Base-by-base conservation (phyloP, 2,329 filamentous ascomycete genomes). In the Sporothrix curviconia region DNA sequence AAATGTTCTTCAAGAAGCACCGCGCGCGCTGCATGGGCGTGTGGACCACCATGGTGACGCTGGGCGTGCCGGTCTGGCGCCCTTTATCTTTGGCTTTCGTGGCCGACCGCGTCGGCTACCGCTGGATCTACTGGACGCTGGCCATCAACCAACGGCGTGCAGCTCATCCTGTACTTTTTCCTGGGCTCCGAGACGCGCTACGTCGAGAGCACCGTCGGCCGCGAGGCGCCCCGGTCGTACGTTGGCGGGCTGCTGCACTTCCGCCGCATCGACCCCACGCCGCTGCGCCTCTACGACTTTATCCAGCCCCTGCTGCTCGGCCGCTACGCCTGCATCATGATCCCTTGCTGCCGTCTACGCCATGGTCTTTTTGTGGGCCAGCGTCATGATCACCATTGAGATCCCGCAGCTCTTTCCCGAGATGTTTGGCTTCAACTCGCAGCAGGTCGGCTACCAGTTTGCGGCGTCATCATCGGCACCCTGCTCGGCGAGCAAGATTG, bases 391-490 rank as follows among this genome's bases (percentile, higher is more conserved):
- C 55, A 80, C 80, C 0, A 76, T 85, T 25, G 81, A 84, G 62
- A 78, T 85, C 4, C 82, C 82, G 1, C 79, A 83, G 58, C 71
- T 85, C 1, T 80, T 83, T 60, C 72, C 75, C 6, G 67, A 73
- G 34, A 78, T 78, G 59, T 86, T 82, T 57, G 74, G 74, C 14
- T 77, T 85, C 69, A 78, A 81, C 64, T 67, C 78, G 0, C 75
- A 84, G 65, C 76, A 83, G 59, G 71, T 84, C 7, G 82, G 82
- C 0, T 72, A 85, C 1, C 80, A 84, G 59, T 82, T 80, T 62
- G 68, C 83, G 7, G 76, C 3, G 70, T 83, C 49, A 79, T 85
- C 50, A 72, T 84, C 34, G 81, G 82, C 1, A 77, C 75, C 1
- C 66, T 84, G 4, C 70, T 84, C 9, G 82, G 82, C 19, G 82